A percentile compares a stretch with the other conserved stretches of the same genome.
phyloP scores from a whole-genome alignment of 83 land plant genomes.

The Picea abies region DNA sequence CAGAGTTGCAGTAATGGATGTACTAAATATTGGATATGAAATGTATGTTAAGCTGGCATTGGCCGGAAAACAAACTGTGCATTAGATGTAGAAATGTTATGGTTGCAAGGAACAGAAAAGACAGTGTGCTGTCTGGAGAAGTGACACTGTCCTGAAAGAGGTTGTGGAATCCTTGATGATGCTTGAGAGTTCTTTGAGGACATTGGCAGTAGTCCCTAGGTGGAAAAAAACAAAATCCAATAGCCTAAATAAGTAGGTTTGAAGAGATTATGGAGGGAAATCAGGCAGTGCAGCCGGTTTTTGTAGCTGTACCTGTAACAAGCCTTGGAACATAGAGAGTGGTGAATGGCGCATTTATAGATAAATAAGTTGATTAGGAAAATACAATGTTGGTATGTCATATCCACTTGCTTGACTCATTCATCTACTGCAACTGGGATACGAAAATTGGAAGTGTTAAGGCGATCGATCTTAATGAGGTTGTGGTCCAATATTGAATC shows the following conservation, averaged over 20 bases:
- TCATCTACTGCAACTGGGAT: too few species aligned
- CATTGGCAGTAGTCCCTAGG: neutral
- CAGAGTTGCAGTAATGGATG: neutral
- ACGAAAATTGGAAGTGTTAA: too few species aligned
- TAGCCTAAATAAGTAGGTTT: neutral
- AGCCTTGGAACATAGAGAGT: neutral
- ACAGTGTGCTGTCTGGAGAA: neutral
- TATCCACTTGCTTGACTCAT: too few species aligned
- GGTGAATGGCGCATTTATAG: neutral
- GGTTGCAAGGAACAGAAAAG: conserved; percentile 8
- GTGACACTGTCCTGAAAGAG: conserved; percentile 13
- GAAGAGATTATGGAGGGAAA: neutral
- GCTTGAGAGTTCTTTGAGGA: neutral
- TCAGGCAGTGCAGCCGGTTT: neutral
- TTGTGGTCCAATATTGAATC: too few species aligned
- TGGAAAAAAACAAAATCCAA: neutral
- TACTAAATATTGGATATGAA: conserved; percentile 1
- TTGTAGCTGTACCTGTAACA: too few species aligned
- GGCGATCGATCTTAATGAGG: too few species aligned
- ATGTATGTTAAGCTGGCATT: neutral
- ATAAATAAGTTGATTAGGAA: too few species aligned
- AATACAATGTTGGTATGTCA: too few species aligned
- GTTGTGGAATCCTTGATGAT: conserved; percentile 2
- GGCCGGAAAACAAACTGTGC: neutral
- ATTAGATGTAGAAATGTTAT: conserved; percentile 5